phyloP scores from a whole-genome alignment of 345 rosid genomes.

The Ailanthus altissimus region DNA sequence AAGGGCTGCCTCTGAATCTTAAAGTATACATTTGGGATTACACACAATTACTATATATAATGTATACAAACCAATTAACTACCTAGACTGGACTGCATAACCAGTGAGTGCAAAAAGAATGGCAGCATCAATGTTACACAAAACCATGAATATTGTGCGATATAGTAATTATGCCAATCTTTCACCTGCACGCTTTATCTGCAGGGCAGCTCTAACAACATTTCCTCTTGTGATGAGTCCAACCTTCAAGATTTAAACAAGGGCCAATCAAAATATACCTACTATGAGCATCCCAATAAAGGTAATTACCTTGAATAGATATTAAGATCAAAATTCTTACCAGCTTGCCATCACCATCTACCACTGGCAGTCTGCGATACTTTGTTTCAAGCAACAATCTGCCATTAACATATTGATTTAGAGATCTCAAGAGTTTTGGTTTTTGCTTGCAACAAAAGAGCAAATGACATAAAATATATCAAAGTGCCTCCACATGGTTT shows the following conservation, averaged over 20 bases:
- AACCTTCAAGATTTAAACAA: slow-evolving; percentile 46
- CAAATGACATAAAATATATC: neutral
- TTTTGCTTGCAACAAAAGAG: slow-evolving; percentile 2
- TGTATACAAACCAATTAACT: neutral
- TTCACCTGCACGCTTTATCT: slow-evolving; percentile 57
- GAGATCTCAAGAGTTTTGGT: neutral
- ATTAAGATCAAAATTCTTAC: slow-evolving; percentile 41
- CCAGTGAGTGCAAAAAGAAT: neutral
- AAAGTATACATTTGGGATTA: neutral
- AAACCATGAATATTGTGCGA: slow-evolving; percentile 1
- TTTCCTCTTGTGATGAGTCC: slow-evolving; percentile 84
- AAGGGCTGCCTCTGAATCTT: neutral
- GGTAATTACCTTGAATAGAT: slow-evolving; percentile 2
- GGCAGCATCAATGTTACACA: neutral
- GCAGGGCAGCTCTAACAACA: slow-evolving; percentile 68
- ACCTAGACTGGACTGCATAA: neutral
- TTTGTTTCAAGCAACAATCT: slow-evolving; percentile 94
- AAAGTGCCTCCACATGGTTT: neutral
- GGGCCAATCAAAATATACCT: neutral
- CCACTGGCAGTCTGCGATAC: slow-evolving; percentile 84
- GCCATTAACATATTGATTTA: slow-evolving; percentile 12
- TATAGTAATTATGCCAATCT: slow-evolving; percentile 25
- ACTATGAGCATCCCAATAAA: slow-evolving; percentile 6
- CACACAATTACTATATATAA: neutral
- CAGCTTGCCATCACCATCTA: slow-evolving; percentile 68